Base-by-base conservation (phyloP, 768 basidiomycete genomes). In the Clavulina sp. region DNA sequence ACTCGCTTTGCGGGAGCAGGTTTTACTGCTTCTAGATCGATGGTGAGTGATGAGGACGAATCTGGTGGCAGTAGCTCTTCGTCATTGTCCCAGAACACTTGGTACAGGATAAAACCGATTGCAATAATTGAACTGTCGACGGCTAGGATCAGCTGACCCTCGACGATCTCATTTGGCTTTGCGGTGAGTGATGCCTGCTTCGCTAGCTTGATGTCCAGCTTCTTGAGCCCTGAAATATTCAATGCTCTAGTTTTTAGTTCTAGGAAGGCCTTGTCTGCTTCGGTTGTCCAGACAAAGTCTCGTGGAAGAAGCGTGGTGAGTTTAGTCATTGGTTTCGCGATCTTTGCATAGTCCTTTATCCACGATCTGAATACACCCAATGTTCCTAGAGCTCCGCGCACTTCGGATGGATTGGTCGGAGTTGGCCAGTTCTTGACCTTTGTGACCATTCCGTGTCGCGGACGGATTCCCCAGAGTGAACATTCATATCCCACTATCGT, bases 401-500 rank as follows among this genome's bases (percentile, higher is more conserved):
- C 60, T 4, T 62, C 62, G 0, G 58, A 55, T 1, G 59, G 46
- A 9, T 51, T 56, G 3, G 52, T 3, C 30, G 58, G 63, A 0
- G 57, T 24, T 0, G 61, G 64, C 68, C 68, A 69, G 41, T 47
- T 55, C 9, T n/a, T 28, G 41, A 60, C 57, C 24, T 66, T 67
- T 3, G 50, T 60, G 0, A 59, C 55, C 3, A 57, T 60, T 0
- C 34, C 41, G 3, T 61, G 48, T 2, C 68, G 62, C 0, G 66
- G 65, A 0, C 64, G 30, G 0, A 59, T 55, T 0, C 66, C 70
- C 21, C 66, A 58, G 6, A 58, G 62, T 0, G 64, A 69, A 50
- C 69, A 71, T 0, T 48, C 48, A 41, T 73, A 67, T 0, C 70
- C 68, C 0, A 74, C 49, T 0, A 72, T 61, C 0, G 58, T 54